Evolutionary conservation across 495 filamentous ascomycete genomes (phyloP).

Genomic region (Margaritispora aquatica): DNA sequence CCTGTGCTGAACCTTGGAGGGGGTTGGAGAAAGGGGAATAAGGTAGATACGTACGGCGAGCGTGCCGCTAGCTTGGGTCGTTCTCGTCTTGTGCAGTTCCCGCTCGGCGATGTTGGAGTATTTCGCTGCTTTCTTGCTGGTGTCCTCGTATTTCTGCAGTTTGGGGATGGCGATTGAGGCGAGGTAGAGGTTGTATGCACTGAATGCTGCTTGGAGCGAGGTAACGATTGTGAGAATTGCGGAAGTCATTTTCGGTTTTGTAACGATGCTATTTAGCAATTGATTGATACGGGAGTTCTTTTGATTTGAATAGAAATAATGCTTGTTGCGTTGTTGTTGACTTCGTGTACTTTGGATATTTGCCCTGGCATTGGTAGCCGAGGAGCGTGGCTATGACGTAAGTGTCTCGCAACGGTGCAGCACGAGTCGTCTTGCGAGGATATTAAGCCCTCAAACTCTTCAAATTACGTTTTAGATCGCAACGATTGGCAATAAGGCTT

Average conservation of each 20-base stretch:
- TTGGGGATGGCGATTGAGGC: slow-evolving; percentile 12
- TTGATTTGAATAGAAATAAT: no score
- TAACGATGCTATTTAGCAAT: no score
- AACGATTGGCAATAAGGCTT: no score
- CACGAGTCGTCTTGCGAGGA: no score
- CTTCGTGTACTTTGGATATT: no score
- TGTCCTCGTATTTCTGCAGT: slow-evolving; percentile 13
- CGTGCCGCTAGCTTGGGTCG: slow-evolving; percentile 9
- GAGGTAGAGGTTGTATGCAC: slow-evolving; percentile 17
- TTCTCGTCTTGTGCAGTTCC: slow-evolving; percentile 11
- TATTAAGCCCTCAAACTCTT: no score
- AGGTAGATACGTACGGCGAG: slow-evolving; percentile 3
- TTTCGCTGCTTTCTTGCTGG: slow-evolving; percentile 15
- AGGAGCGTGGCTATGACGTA: no score
- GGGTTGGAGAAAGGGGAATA: not conserved
- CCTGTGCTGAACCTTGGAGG: not conserved
- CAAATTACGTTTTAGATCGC: no score
- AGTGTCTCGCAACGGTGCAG: no score
- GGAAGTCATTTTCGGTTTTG: slow-evolving; percentile 15
- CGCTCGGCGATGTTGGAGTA: slow-evolving; percentile 12
- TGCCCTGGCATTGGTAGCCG: no score
- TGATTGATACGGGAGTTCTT: no score
- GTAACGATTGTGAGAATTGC: slow-evolving; percentile 4
- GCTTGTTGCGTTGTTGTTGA: no score
- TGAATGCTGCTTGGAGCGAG: slow-evolving; percentile 8